phyloP scores from a whole-genome alignment of 2,329 filamentous ascomycete genomes.

The Biscogniauxia marginata region DNA sequence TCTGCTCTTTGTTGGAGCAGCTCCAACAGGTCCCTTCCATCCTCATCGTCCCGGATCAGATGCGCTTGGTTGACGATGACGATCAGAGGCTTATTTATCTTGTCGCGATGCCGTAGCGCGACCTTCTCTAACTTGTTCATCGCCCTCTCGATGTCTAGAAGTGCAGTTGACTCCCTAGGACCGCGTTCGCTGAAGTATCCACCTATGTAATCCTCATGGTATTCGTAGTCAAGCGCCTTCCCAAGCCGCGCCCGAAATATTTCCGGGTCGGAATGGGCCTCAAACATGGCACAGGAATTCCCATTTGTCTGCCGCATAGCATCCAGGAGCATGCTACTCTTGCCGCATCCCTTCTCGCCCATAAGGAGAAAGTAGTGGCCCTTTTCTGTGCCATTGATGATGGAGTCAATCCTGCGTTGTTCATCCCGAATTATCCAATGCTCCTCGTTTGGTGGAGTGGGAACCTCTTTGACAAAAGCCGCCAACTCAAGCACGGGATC shows the following conservation, averaged over 20 bases:
- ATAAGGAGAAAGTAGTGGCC: slow-evolving; percentile 92
- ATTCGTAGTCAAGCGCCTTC: slow-evolving; percentile 94
- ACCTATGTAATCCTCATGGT: slow-evolving; percentile 96
- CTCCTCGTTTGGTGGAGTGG: slow-evolving; percentile 44
- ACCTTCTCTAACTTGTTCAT: slow-evolving; percentile 99
- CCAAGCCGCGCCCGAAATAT: slow-evolving; percentile 92
- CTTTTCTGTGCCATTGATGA: slow-evolving; percentile 67
- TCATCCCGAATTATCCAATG: slow-evolving; percentile 85
- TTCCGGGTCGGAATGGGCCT: slow-evolving; percentile 91
- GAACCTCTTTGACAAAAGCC: slow-evolving; percentile 59
- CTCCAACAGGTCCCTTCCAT: slow-evolving; percentile 90
- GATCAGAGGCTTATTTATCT: slow-evolving; percentile 69
- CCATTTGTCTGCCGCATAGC: slow-evolving; percentile 92
- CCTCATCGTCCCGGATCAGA: slow-evolving; percentile 84
- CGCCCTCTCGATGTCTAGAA: slow-evolving; percentile 93
- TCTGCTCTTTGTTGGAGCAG: slow-evolving; percentile 94
- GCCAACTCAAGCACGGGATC: slow-evolving; percentile 86
- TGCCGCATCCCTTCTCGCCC: slow-evolving; percentile 94
- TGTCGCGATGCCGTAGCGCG: slow-evolving; percentile 67
- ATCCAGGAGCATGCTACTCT: slow-evolving; percentile 93
- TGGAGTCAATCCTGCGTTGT: slow-evolving; percentile 77
- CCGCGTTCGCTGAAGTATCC: slow-evolving; percentile 93
- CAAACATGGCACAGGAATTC: slow-evolving; percentile 89
- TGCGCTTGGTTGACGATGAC: slow-evolving; percentile 94
- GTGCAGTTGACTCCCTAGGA: slow-evolving; percentile 84